phyloP scores from a whole-genome alignment of 2,329 filamentous ascomycete species.

The Fusarium agapanthi region DNA sequence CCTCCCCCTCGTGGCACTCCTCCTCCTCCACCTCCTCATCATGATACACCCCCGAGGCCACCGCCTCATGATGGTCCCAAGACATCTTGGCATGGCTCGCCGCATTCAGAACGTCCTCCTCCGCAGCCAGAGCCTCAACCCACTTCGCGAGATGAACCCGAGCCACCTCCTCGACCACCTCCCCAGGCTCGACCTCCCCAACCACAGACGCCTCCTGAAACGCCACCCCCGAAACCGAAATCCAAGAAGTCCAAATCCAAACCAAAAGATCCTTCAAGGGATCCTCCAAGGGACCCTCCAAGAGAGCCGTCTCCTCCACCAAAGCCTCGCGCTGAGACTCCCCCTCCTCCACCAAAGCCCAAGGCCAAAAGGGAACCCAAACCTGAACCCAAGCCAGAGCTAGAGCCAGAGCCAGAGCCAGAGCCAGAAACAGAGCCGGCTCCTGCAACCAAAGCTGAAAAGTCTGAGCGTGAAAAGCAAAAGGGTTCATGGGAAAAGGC shows the following conservation, averaged over 20 bases:
- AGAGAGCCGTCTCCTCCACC: conserved; percentile 37
- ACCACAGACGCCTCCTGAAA: conserved; percentile 33
- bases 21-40: conserved; percentile 49
- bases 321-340: conserved; percentile 26
- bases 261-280: conserved; percentile 20
- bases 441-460: conserved; percentile 3
- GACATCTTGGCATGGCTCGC: conserved; percentile 50
- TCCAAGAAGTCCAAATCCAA: conserved; percentile 16
- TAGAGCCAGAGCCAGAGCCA: not conserved
- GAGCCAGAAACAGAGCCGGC: conserved; percentile 38
- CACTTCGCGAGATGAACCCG: conserved; percentile 29
- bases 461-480: conserved; percentile 44
- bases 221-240: conserved; percentile 40
- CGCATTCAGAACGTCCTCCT: conserved; percentile 37
- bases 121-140: conserved; percentile 33
- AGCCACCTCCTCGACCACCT: conserved; percentile 37
- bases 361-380: conserved; percentile 33
- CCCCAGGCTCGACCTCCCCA: conserved; percentile 27
- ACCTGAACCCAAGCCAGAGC: not conserved
- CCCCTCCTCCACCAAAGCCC: conserved; percentile 33
- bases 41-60: conserved; percentile 39
- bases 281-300: conserved; percentile 22
- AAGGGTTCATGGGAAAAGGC: conserved; percentile 73
- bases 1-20: conserved; percentile 46
- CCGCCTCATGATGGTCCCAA: conserved; percentile 47